Conservation (phyloP, 1,284 basidiomycete species). For the Sporisorium graminicola region DNA sequence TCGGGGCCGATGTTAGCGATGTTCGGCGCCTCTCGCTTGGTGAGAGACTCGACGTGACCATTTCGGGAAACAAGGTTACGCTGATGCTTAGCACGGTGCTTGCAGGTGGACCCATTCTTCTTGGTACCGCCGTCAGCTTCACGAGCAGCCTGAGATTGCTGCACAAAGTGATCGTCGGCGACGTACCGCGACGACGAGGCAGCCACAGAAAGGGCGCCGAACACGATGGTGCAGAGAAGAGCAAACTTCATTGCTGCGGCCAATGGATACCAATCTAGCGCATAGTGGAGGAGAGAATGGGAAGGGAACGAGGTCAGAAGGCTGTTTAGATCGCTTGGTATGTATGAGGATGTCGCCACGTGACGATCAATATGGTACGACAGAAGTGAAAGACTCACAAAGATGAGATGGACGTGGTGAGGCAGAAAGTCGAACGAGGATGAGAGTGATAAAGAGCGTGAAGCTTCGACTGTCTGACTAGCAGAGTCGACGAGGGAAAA, state of each 20-base stretch:
- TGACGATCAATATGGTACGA: neutral
- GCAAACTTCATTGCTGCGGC: conserved; percentile 31
- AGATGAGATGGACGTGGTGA: neutral
- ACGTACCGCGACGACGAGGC: conserved; percentile 24
- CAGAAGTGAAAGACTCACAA: neutral
- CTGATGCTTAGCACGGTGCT: conserved; percentile 7
- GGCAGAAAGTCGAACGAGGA: neutral
- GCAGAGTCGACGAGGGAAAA: conserved; percentile 16
- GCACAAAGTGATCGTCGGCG: conserved; percentile 16
- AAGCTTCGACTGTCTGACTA: conserved; percentile 15
- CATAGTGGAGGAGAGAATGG: neutral
- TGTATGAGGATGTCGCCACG: neutral
- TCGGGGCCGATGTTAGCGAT: conserved; percentile 3
- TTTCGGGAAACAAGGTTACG: too few species aligned
- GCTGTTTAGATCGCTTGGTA: neutral
- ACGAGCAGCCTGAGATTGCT: neutral
- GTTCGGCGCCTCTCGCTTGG: conserved; percentile 12
- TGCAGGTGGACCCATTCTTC: neutral
- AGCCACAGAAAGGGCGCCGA: conserved; percentile 44
- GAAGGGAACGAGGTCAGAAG: neutral
- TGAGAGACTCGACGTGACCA: neutral
- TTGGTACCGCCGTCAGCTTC: conserved; percentile 4
- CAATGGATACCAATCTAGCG: neutral
- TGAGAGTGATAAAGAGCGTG: conserved; percentile 22
- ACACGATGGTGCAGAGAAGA: conserved; percentile 37